Evolutionary conservation across 805 yeast species (phyloP), one percentile per base, ranked within the genome.

Genomic region (Metschnikowia colocasiae): DNA sequence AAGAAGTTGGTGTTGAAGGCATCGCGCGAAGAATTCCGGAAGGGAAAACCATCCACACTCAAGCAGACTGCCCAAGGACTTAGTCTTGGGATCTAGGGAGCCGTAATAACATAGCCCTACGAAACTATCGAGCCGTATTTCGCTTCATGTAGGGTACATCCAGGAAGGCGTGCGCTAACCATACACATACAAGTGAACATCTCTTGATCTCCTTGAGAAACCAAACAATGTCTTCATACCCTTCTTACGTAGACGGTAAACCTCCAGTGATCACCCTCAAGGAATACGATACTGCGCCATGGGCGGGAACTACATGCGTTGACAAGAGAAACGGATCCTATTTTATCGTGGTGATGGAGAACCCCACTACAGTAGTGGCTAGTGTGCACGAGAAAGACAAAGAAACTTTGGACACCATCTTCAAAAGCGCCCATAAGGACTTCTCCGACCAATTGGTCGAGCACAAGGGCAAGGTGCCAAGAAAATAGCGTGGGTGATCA

Each of bases 261-360:
- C 80, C 81, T 13, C 81, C 79, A 12, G 66, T 66, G 20, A 54
- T 79, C n/a, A 57, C 76, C 1, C 62, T 79, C 22, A 51, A 57
- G 36, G 73, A 76, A 32, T 79, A 78, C 53, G 83, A 79, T 47
- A 62, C 50, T n/a, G 81, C 82, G 3, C 59, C 66, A 9, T 79
- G 82, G 83, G 79, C 80, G 1, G 53, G 59, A 4, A 62, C 71
- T 32, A 76, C 82, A 3, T 78, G 82, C 49, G 68, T 79, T 7
- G 83, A 79, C 56, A 57, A 63, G 40, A 56, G 60, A 13, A 61
- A 58, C 13, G 57, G 55, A 8, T 53, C 49, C 10, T 78, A 69
- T 50, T 71, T 72, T 7, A 74, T 72, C 4, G 81, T 79, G 12
- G 67, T 70, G 46, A 71, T 76, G 71, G 64, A 75, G 40, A 59